Evolutionary conservation across 2,329 filamentous ascomycete genomes (phyloP).

Genomic region (Elsinoe ampelina): DNA sequence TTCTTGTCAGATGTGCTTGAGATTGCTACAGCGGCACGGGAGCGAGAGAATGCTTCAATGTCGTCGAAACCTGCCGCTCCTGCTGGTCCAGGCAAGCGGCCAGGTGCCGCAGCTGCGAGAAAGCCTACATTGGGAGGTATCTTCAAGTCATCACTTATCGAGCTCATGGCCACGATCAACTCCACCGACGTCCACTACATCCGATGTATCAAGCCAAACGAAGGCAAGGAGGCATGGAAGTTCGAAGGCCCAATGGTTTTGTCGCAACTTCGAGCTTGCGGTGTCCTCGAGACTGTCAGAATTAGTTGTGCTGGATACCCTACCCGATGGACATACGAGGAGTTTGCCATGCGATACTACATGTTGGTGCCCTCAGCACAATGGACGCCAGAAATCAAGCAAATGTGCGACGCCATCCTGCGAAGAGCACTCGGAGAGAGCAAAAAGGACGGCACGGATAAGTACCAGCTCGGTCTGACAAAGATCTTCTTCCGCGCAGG

Average conservation of each 20-base stretch:
- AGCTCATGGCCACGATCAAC: conserved; percentile 96
- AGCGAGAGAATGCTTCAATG: conserved; percentile 63
- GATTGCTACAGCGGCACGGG: conserved; percentile 74
- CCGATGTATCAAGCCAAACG: conserved; percentile 97
- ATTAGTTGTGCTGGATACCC: conserved; percentile 97
- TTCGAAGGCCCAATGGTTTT: conserved; percentile 99
- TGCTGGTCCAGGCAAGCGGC: conserved; percentile 64
- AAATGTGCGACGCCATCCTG: conserved; percentile 90
- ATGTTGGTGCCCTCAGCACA: conserved; percentile 85
- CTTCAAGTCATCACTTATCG: conserved; percentile 96
- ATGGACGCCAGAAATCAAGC: conserved; percentile 88
- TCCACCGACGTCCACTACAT: conserved; percentile 98
- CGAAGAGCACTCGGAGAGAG: conserved; percentile 67
- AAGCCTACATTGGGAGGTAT: conserved; percentile 97
- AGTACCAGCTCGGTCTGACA: conserved; percentile 93
- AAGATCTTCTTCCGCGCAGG: conserved; percentile 99
- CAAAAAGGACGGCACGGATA: conserved; percentile 63
- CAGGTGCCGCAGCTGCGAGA: conserved; percentile 83
- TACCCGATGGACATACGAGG: conserved; percentile 96
- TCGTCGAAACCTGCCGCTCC: conserved; percentile 57
- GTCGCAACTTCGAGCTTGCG: conserved; percentile 91
- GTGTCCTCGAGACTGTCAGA: conserved; percentile 95
- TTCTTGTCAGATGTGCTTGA: conserved; percentile 81
- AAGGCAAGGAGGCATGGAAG: conserved; percentile 92
- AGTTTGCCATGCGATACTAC: conserved; percentile 95